phyloP scores from a whole-genome alignment of 2,329 filamentous ascomycete species.

The Talaromyces sp. region DNA sequence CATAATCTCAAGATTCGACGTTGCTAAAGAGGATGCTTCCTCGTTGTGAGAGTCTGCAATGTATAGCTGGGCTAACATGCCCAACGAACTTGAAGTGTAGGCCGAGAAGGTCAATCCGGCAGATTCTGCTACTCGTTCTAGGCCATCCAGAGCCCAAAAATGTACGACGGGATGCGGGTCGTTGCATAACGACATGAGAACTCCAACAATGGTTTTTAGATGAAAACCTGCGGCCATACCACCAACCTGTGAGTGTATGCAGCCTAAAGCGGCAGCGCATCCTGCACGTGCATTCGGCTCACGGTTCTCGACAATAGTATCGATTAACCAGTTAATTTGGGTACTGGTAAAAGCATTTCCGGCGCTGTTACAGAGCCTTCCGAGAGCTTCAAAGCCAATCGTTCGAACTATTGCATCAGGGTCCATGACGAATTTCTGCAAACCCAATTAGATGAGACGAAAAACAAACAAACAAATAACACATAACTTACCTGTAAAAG shows the following conservation, averaged over 20 bases:
- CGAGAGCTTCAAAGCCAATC: slow-evolving; percentile 78
- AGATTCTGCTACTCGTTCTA: slow-evolving; percentile 82
- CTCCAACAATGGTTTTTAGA: slow-evolving; percentile 93
- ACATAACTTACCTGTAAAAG: slow-evolving; percentile 62
- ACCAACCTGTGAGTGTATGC: slow-evolving; percentile 90
- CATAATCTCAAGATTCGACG: slow-evolving; percentile 86
- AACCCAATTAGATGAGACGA: slow-evolving; percentile 7
- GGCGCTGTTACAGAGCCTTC: slow-evolving; percentile 75
- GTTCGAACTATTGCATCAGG: slow-evolving; percentile 80
- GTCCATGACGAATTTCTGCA: slow-evolving; percentile 67
- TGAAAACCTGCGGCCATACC: slow-evolving; percentile 97
- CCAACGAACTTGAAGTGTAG: slow-evolving; percentile 84
- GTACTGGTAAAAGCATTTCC: slow-evolving; percentile 84
- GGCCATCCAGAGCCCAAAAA: slow-evolving; percentile 88
- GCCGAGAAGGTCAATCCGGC: slow-evolving; percentile 87
- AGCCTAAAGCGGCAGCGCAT: slow-evolving; percentile 87
- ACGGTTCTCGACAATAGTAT: slow-evolving; percentile 88
- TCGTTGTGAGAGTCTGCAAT: slow-evolving; percentile 85
- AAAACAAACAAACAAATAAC: too few relatives aligned
- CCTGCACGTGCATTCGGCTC: slow-evolving; percentile 91
- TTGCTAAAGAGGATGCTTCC: slow-evolving; percentile 71
- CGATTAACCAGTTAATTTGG: slow-evolving; percentile 86
- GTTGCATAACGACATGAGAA: slow-evolving; percentile 94
- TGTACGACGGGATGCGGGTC: slow-evolving; percentile 94
- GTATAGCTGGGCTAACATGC: slow-evolving; percentile 91